These are phyloP conservation scores for Malassezia furfur DNA, from an alignment of 1,284 basidiomycete species.

Conservation along the genomic window DNA sequence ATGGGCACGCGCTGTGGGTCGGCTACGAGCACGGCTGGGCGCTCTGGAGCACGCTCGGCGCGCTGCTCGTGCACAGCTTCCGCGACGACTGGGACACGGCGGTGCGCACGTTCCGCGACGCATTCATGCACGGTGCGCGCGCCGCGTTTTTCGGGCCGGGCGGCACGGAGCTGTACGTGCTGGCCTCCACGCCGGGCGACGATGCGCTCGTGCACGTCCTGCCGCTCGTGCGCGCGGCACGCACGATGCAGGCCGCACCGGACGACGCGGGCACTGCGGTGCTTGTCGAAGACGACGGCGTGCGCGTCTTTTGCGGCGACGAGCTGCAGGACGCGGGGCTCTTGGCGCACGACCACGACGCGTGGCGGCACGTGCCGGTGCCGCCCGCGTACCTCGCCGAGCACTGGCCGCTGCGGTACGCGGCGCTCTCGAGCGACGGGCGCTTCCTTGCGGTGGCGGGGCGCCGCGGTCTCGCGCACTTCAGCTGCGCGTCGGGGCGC, in stretches of 20 bases:
- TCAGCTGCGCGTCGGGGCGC: constrained; percentile 80
- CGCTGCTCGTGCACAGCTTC: constrained; percentile 64
- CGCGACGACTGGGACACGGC: constrained; percentile 59
- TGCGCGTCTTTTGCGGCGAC: constrained; percentile 87
- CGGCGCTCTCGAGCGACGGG: constrained; percentile 81
- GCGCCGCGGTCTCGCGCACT: constrained; percentile 79
- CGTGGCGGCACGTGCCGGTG: constrained; percentile 57
- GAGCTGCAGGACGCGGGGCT: constrained; percentile 97
- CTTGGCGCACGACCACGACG: constrained; percentile 96
- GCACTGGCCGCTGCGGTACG: constrained; percentile 92
- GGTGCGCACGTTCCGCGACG: constrained; percentile 55
- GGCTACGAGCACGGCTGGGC: constrained; percentile 85
- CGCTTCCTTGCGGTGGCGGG: constrained; percentile 88
- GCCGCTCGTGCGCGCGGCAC: constrained; percentile 89
- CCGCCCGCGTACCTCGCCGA: constrained; percentile 75
- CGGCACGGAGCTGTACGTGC: constrained; percentile 30
- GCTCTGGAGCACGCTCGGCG: constrained; percentile 82
- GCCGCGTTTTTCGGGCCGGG: constrained; percentile 44
- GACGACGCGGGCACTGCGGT: constrained; percentile 91
- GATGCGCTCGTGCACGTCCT: constrained; percentile 59
- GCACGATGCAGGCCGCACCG: constrained; percentile 80
- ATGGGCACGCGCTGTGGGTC: constrained; percentile 93
- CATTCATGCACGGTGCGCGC: constrained; percentile 69
- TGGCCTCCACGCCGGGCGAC: background rate
- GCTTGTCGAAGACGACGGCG: constrained; percentile 85